These are phyloP conservation scores for Tilletia horrida DNA, from an alignment of 1,284 basidiomycete genomes.

Conservation along the genomic window DNA sequence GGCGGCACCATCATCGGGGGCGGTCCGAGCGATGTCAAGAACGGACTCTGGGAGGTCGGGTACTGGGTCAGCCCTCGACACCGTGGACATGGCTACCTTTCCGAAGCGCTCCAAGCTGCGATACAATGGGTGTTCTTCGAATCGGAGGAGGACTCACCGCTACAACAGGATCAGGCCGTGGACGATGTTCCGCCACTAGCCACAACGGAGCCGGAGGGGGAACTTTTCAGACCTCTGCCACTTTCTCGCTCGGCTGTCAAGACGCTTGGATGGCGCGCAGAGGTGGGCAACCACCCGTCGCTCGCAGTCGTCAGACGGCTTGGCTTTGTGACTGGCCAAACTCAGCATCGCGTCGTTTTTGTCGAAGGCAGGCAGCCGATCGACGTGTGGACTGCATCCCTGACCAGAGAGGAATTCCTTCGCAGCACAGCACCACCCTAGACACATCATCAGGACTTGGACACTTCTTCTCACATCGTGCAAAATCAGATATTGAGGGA, in stretches of 20 bases:
- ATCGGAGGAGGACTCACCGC: not conserved
- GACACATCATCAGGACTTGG: too few relatives aligned
- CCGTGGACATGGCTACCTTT: not conserved
- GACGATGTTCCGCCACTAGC: not conserved
- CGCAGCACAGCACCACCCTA: not conserved
- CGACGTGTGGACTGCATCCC: not conserved
- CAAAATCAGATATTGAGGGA: too few relatives aligned
- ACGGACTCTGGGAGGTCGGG: not conserved
- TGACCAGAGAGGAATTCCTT: not conserved
- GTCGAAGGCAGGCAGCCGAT: not conserved
- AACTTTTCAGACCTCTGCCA: not conserved
- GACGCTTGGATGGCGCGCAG: not conserved
- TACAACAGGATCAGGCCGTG: not conserved
- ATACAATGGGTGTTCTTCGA: not conserved
- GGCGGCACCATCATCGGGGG: not conserved
- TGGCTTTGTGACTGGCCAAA: not conserved
- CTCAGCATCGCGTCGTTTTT: not conserved
- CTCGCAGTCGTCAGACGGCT: not conserved
- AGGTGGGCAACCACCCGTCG: not conserved
- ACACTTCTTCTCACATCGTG: too few relatives aligned
- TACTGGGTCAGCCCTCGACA: slow-evolving; percentile 1
- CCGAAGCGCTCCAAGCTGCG: not conserved
- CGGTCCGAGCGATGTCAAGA: not conserved
- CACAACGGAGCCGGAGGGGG: not conserved
- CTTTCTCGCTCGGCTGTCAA: not conserved